Evolutionary conservation across 2,329 filamentous ascomycete genomes (phyloP).

Genomic region (Huntiella decipiens): DNA sequence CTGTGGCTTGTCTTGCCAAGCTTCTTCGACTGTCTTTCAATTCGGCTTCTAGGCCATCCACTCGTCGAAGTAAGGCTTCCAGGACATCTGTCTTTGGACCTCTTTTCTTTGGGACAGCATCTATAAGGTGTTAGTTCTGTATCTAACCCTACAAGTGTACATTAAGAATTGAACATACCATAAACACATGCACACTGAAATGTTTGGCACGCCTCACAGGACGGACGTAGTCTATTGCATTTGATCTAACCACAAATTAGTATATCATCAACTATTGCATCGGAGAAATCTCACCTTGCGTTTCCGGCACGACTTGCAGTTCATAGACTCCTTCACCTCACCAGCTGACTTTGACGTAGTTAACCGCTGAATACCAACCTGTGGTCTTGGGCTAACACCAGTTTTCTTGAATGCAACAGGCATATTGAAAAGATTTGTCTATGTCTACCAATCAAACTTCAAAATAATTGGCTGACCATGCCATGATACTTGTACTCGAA

Average conservation of each 20-base stretch:
- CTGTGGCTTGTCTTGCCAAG: background rate
- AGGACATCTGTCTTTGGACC: constrained; percentile 81
- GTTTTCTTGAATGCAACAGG: too few species aligned
- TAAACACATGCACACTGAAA: constrained; percentile 81
- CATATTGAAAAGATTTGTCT: too few species aligned
- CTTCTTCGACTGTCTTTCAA: constrained; percentile 39
- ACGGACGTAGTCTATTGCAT: constrained; percentile 68
- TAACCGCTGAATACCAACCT: constrained; percentile 65
- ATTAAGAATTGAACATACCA: constrained; percentile 33
- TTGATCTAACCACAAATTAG: constrained; percentile 46
- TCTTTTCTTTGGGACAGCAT: constrained; percentile 76
- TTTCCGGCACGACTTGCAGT: constrained; percentile 86
- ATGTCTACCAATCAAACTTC: too few species aligned
- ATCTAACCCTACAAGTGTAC: constrained; percentile 7
- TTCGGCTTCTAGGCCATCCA: constrained; percentile 67
- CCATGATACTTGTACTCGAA: too few species aligned
- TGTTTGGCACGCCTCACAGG: constrained; percentile 75
- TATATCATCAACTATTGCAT: background rate
- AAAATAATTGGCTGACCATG: too few species aligned
- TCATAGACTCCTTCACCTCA: constrained; percentile 79
- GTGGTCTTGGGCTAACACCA: constrained; percentile 35
- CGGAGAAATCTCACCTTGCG: constrained; percentile 45
- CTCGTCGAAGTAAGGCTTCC: constrained; percentile 65
- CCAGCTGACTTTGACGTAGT: constrained; percentile 49
- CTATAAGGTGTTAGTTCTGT: constrained; percentile 22